Percentiles rank a stretch among this genome's conserved stretches.
These are phyloP conservation scores for Forsythia viridissima DNA, from an alignment of 257 asterid genomes.

Conservation along the genomic window DNA sequence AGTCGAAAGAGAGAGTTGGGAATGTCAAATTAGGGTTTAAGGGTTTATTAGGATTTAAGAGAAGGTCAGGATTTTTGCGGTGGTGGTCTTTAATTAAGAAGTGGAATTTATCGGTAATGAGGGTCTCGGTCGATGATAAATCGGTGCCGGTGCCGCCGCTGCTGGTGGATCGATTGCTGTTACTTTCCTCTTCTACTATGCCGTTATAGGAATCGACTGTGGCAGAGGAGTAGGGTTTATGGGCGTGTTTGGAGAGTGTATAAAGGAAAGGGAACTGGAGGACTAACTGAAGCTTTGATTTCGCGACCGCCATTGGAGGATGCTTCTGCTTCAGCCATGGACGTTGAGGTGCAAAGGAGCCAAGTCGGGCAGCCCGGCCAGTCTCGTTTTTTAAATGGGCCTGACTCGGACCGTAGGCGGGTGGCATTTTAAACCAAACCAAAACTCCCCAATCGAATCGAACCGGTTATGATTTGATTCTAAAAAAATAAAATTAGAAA, in stretches of 20 bases:
- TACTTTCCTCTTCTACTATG: constrained; percentile 4
- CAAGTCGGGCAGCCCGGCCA: too few species aligned
- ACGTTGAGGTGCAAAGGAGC: too few species aligned
- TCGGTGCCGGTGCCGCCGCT: constrained; percentile 1
- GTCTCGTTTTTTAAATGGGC: too few species aligned
- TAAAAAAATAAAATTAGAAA: too few species aligned
- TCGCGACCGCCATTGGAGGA: constrained; percentile 43
- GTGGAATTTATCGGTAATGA: constrained; percentile 49
- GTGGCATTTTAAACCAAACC: too few species aligned
- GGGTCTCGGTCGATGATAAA: constrained; percentile 46
- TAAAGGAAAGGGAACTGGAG: constrained; percentile 13
- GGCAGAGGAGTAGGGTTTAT: constrained; percentile 33
- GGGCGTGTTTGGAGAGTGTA: constrained; percentile 17
- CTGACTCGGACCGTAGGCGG: too few species aligned
- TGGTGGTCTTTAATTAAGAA: constrained; percentile 65
- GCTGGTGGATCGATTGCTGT: not conserved
- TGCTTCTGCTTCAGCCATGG: constrained; percentile 13
- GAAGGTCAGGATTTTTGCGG: constrained; percentile 55
- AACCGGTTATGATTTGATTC: too few species aligned
- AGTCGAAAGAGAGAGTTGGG: constrained; percentile 63
- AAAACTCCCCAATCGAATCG: too few species aligned
- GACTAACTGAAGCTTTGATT: constrained; percentile 17
- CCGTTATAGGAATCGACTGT: constrained; percentile 23
- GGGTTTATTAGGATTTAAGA: constrained; percentile 29
- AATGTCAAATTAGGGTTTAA: constrained; percentile 51